Evolutionary conservation across 257 asterid species (phyloP), one percentile per base, ranked within the genome.

Genomic region (Solanum pennellii): DNA sequence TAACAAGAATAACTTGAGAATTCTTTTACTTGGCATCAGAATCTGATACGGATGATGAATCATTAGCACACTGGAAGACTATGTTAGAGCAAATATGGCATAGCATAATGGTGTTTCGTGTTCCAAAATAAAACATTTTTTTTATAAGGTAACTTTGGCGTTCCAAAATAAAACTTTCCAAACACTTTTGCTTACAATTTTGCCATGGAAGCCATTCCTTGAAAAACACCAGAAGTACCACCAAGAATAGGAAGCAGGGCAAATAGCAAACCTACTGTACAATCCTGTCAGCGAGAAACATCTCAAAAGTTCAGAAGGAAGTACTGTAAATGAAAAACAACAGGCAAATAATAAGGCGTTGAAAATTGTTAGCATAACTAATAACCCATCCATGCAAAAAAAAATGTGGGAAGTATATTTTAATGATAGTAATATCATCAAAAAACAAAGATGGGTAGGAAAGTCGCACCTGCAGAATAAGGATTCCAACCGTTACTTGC

Each of bases 221-320:
- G 94, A 86, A 95, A 90, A 87, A 94, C 95, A 79, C 95, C 96
- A 86, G 98, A 93, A 82, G 98, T 93, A 87, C 98, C 98, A 88
- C 96, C 98, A 86, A 94, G 94, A 88, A 95, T 93, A 72, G 98
- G 98, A 88, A 95, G 96, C 91, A 95, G 93, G 76, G 98, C 96
- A 90, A 95, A 95, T 83, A 95, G 91, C 94, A 94, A 92, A 85
- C 98, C 98, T 65, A 95, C 96, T 42, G 96, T 93, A 90, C 98
- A 95, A 91, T 95, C 98, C 98, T 94, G 96, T 87, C 49, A 91
- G 88, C 85, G 66, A 88, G 86, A 84, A 83, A 86, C 87, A 71
- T 88, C 89, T 88, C 90, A 90, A 83, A 89, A 42, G 84, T 88
- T 69, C 25, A 68, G 88, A 49, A 89, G 86, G 84, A 83, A 33